phyloP scores from a whole-genome alignment of 495 filamentous ascomycete genomes.

The Penicillium pulvis region DNA sequence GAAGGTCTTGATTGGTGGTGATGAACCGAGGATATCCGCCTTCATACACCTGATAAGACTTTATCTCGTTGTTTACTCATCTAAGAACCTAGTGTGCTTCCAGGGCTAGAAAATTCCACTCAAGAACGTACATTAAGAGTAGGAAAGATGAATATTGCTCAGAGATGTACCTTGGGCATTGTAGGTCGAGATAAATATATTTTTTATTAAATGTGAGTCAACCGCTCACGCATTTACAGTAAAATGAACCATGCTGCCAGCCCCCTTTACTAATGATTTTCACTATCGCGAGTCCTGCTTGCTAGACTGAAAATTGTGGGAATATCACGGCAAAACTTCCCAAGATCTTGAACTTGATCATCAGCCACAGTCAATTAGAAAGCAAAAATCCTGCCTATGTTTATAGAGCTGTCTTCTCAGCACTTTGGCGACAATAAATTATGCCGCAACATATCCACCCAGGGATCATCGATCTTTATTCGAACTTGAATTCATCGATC shows the following conservation, averaged over 20 bases:
- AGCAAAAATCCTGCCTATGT: no score
- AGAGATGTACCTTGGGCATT: no score
- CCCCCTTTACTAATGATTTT: background rate
- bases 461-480: no score
- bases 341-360: background rate
- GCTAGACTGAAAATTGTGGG: background rate
- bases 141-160: no score
- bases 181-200: no score
- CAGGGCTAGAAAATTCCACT: background rate
- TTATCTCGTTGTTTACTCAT: background rate
- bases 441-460: no score
- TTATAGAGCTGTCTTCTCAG: no score
- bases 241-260: background rate
- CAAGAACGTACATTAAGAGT: background rate
- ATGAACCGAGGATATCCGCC: slow-evolving; percentile 20
- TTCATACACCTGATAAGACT: background rate
- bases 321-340: background rate
- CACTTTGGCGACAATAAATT: no score
- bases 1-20: slow-evolving; percentile 1
- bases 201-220: background rate
- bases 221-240: background rate
- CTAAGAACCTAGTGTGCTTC: background rate
- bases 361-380: no score
- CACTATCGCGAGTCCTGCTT: background rate
- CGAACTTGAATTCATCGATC: no score